These are phyloP conservation scores for Calycina herbarum DNA, from an alignment of 2,329 filamentous ascomycete genomes.

Conservation along the genomic window DNA sequence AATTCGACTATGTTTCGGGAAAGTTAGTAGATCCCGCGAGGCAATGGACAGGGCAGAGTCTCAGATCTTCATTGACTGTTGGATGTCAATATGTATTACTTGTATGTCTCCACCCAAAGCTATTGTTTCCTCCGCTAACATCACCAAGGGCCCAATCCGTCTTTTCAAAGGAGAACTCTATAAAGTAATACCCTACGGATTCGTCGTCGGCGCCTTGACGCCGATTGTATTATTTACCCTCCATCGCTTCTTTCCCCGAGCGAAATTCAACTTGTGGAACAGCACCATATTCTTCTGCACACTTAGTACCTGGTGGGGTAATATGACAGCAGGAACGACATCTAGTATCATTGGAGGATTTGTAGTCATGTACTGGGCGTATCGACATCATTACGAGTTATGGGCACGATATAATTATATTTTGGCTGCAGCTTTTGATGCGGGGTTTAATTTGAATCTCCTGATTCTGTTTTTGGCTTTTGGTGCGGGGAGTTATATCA, in stretches of 20 bases:
- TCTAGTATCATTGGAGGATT: constrained; percentile 59
- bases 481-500: constrained; percentile 54
- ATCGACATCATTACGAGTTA: constrained; percentile 53
- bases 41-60: constrained; percentile 60
- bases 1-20: constrained; percentile 55
- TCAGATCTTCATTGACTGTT: constrained; percentile 52
- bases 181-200: constrained; percentile 51
- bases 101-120: constrained; percentile 34
- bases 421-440: constrained; percentile 60
- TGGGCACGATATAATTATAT: constrained; percentile 64
- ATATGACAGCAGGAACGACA: constrained; percentile 59
- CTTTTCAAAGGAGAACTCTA: constrained; percentile 51
- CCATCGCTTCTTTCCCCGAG: constrained; percentile 52
- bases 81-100: constrained; percentile 62
- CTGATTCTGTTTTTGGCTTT: constrained; percentile 61
- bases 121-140: not conserved
- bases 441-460: constrained; percentile 62
- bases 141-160: constrained; percentile 44
- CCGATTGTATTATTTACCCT: constrained; percentile 51
- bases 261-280: constrained; percentile 57
- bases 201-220: constrained; percentile 49
- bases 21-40: constrained; percentile 52
- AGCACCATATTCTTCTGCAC: constrained; percentile 62
- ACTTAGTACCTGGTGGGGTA: constrained; percentile 58
- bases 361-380: constrained; percentile 60